These are phyloP conservation scores for Platanus orientalis DNA, from an alignment of 164 flowering plant species.

Conservation along the genomic window DNA sequence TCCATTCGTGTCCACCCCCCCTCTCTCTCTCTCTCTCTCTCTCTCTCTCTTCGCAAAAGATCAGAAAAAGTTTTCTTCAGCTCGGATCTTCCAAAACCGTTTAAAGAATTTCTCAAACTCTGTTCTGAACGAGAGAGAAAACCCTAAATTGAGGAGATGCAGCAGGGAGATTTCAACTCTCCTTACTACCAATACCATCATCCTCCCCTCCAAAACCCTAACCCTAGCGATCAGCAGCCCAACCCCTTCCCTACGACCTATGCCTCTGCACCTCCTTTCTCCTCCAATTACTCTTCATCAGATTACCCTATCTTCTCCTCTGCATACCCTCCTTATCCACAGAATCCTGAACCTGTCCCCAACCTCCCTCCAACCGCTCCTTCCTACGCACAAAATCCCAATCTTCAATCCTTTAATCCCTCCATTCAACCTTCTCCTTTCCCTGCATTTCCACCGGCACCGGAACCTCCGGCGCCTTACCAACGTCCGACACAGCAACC, in stretches of 20 bases:
- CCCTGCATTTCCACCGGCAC: slow-evolving; percentile 24
- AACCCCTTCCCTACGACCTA: slow-evolving; percentile 26
- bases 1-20: too few species aligned
- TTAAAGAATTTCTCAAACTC: not conserved
- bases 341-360: slow-evolving; percentile 41
- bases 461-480: slow-evolving; percentile 29
- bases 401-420: slow-evolving; percentile 24
- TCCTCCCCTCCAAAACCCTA: slow-evolving; percentile 18
- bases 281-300: slow-evolving; percentile 38
- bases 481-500: slow-evolving; percentile 27
- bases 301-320: slow-evolving; percentile 36
- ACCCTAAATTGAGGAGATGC: slow-evolving; percentile 12
- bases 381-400: slow-evolving; percentile 27
- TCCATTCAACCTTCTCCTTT: slow-evolving; percentile 18
- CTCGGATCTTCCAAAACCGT: not conserved
- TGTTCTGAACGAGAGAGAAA: not conserved
- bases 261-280: slow-evolving; percentile 89
- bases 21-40: not conserved
- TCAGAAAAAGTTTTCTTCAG: not conserved
- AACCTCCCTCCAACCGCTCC: slow-evolving; percentile 36
- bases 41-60: not conserved
- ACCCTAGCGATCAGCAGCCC: slow-evolving; percentile 19
- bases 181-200: slow-evolving; percentile 14
- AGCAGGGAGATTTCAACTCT: slow-evolving; percentile 19
- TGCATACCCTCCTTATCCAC: slow-evolving; percentile 33